Evolutionary conservation across 2,329 filamentous ascomycete species (phyloP), one percentile per base, ranked within the genome.

Genomic region (Colletotrichum cordylinicola): DNA sequence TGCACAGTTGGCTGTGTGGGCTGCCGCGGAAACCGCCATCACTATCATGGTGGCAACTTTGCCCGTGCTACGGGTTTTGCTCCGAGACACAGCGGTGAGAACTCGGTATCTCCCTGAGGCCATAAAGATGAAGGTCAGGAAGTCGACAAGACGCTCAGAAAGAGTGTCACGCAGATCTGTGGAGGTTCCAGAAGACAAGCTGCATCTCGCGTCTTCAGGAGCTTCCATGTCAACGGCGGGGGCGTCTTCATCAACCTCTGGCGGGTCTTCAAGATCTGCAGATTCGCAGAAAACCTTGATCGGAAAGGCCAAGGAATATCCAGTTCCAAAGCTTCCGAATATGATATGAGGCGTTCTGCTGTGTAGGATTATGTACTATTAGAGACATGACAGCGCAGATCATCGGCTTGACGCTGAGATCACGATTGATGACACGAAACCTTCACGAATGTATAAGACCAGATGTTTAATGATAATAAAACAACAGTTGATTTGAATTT

Each of bases 31-130:
- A 75, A 81, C 81, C 7, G 80, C 82, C 52, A 82, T 82, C 18
- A 84, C 83, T 15, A 84, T 85, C 62, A 82, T 83, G 77, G 83
- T 81, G 7, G 79, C 82, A 2, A 83, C 82, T 15, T 81, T 84
- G 31, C 82, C 77, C 4, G 79, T 83, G 10, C 72, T 84, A n/a
- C 64, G 74, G 5, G 74, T 74, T 33, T 29, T 76, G 6, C 58
- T 76, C 8, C 74, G 74, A 27, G 65, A 76, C 10, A 68, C 74
- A 6, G 74, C 74, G 8, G 24, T 74, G 15, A 64, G 35, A 8
- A 74, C 64, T 24, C 65, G 58, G 15, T 76, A 60, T 35, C 65
- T 76, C 31, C 74, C 74, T 7, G 29, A 76, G 2, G 58, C 74
- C 24, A 76, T 76, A n/a, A 74, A 65, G 3, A 65, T 73, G 64